Base-by-base conservation (phyloP, 768 basidiomycete species). In the Lactarius trivialis region DNA sequence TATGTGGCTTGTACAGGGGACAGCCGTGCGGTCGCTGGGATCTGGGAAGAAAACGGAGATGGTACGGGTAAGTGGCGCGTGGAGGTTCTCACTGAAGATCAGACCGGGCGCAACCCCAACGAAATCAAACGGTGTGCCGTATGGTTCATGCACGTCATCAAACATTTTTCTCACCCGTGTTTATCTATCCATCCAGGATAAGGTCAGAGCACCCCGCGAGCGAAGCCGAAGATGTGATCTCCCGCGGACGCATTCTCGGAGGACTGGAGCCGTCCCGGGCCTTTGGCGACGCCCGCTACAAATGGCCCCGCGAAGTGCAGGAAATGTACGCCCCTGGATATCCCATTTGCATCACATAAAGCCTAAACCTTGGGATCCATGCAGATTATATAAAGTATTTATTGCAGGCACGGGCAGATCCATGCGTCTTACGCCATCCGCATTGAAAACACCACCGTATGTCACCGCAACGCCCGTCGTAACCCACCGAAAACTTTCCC, bases 1-100 rank as follows among this genome's bases (percentile, higher is more conserved):
- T 96, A 97, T 68, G 85, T 98, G 36, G 96, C 96, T 9, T 86
- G 86, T 67, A 87, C 93, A 5, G 97, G 97, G 0, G 97, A 99
- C 71, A 90, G 91, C 70, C 83, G 97, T 53, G 97, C 97, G 14
- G 93, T 99, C 7, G 95, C 96, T 24, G 97, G 97, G 21, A 82
- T 92, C 39, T 95, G 91, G 89, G 86, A 91, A 65, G 81, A 83
- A 55, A 79, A 80, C 4, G 73, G 72, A 3, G 82, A 85, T 65
- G 86, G 84, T 4, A 76, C 79, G 56, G 91, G 91, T 12, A 79
- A 78, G 56, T 99, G 97, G 97, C 82, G 86, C 51, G 89, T 94
- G 33, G 93, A 97, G 71, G 91, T 91, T n/a, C 79, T 99, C 64
- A 92, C 84, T 32, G 93, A 98, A 73, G 97, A 98, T 71, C 95